Conservation (phyloP, 2,329 filamentous ascomycete species). For the Domatiomyces globalis region DNA sequence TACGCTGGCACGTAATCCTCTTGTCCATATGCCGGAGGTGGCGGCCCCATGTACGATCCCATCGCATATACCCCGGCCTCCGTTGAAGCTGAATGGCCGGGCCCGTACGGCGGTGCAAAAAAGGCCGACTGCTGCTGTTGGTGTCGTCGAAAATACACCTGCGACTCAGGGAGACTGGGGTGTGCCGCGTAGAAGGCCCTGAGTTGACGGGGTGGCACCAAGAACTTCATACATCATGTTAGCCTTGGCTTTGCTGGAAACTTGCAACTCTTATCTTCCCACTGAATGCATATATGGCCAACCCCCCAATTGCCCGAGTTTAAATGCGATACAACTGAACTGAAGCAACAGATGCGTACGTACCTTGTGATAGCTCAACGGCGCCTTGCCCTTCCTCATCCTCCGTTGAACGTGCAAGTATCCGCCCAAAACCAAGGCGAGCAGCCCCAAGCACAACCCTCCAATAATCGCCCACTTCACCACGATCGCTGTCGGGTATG, state of each 20-base stretch:
- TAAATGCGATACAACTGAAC: too few relatives aligned
- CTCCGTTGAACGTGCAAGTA: conserved; percentile 56
- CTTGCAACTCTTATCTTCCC: too few relatives aligned
- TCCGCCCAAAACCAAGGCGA: conserved; percentile 51
- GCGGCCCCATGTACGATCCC: not conserved
- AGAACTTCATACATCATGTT: conserved; percentile 22
- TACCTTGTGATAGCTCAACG: conserved; percentile 58
- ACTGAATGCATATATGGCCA: too few relatives aligned
- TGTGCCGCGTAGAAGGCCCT: conserved; percentile 9
- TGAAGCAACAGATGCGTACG: conserved; percentile 14
- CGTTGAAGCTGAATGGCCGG: not conserved
- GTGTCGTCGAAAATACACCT: not conserved
- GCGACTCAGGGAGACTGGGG: conserved; percentile 20
- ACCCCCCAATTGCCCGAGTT: not conserved
- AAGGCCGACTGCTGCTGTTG: not conserved
- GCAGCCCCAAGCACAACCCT: conserved; percentile 43
- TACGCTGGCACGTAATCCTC: conserved; percentile 17
- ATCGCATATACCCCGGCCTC: not conserved
- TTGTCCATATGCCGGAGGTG: conserved; percentile 11
- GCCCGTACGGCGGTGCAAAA: not conserved
- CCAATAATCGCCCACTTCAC: conserved; percentile 60
- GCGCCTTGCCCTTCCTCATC: conserved; percentile 49
- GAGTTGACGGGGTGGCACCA: conserved; percentile 28
- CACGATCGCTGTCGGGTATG: conserved; percentile 43
- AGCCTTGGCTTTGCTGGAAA: not conserved